Evolutionary conservation across 2,329 filamentous ascomycete genomes (phyloP).

Genomic region (Alternaria sp.): DNA sequence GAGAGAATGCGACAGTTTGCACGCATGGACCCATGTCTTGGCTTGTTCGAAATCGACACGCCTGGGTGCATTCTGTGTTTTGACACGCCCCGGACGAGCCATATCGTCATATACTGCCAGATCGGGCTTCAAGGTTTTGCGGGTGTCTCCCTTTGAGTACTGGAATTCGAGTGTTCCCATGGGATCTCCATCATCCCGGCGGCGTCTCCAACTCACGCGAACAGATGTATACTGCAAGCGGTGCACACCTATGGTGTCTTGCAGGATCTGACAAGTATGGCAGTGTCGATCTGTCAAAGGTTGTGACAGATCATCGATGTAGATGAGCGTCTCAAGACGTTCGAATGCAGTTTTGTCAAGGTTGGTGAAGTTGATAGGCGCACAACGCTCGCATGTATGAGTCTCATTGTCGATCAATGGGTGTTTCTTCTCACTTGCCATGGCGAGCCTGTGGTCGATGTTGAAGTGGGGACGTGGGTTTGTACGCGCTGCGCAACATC

Average conservation of each 20-base stretch:
- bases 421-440: no score
- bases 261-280: neutral
- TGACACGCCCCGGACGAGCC: no score
- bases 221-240: neutral
- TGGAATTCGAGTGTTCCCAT: no score
- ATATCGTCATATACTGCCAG: fast-evolving
- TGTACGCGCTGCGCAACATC: no score
- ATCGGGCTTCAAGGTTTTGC: neutral
- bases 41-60: neutral
- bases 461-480: no score
- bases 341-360: no score
- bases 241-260: neutral
- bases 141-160: no score
- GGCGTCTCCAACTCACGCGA: neutral
- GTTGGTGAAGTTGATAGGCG: neutral
- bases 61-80: neutral
- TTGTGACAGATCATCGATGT: neutral
- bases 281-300: neutral
- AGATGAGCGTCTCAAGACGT: no score
- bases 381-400: neutral
- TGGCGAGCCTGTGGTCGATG: no score
- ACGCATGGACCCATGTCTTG: neutral
- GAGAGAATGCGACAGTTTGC: fast-evolving
- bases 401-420: neutral
- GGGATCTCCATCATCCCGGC: no score